A percentile compares a stretch with the other conserved stretches of the same genome.
Conservation (phyloP, 176 grass and related monocot species). For the Otatea glauca region DNA sequence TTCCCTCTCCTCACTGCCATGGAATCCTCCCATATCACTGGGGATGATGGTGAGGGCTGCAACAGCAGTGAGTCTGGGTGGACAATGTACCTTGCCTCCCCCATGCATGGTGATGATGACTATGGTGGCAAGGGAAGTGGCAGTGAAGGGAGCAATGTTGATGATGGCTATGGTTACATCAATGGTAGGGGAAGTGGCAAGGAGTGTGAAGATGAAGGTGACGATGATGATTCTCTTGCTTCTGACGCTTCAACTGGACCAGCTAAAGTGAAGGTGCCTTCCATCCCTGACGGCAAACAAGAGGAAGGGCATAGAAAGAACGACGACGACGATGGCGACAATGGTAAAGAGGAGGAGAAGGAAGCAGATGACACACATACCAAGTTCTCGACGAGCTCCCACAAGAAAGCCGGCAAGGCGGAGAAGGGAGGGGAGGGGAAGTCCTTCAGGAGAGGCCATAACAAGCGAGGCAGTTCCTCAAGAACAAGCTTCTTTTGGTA, state of each 20-base stretch:
- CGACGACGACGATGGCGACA: not conserved
- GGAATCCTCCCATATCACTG: constrained; percentile 68
- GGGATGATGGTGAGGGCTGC: constrained; percentile 72
- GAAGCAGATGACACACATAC: constrained; percentile 19
- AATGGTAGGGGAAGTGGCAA: constrained; percentile 39
- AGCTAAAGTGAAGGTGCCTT: constrained; percentile 43
- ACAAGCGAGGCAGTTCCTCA: constrained; percentile 56
- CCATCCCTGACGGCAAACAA: constrained; percentile 21
- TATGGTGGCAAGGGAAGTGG: constrained; percentile 43
- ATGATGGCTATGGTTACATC: constrained; percentile 50
- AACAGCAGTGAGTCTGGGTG: constrained; percentile 88
- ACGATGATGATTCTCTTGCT: constrained; percentile 76
- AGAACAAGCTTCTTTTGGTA: constrained; percentile 67
- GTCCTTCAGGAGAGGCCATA: constrained; percentile 44
- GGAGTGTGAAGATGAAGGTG: constrained; percentile 34
- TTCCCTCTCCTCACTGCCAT: constrained; percentile 25
- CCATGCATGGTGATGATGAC: constrained; percentile 56
- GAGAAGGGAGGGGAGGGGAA: constrained; percentile 56
- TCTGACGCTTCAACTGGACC: constrained; percentile 87
- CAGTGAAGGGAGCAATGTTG: constrained; percentile 55
- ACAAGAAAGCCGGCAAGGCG: constrained; percentile 55
- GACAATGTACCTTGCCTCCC: constrained; percentile 91
- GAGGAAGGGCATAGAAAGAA: not conserved
- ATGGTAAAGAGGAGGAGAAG: not conserved
- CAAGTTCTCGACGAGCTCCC: constrained; percentile 37